phyloP scores from a whole-genome alignment of 345 rosid species.

The Pelargonium nanum region DNA sequence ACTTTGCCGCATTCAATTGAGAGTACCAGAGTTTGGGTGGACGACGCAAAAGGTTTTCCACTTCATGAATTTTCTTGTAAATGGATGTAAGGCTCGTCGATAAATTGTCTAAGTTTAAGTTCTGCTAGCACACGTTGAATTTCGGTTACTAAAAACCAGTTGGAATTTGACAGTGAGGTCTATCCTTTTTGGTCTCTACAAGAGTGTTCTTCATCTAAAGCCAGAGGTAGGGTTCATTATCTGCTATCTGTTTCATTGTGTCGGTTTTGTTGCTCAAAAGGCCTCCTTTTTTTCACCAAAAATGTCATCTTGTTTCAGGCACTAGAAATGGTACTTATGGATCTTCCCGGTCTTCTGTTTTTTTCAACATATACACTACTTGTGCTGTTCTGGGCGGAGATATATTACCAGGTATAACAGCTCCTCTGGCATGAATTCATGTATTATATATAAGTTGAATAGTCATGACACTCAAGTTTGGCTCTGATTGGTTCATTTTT shows the following conservation, averaged over 20 bases:
- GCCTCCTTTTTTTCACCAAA: not conserved
- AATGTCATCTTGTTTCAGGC: constrained; percentile 21
- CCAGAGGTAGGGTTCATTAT: constrained; percentile 32
- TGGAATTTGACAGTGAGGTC: constrained; percentile 37
- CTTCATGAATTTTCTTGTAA: constrained; percentile 79
- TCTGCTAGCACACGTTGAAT: constrained; percentile 2
- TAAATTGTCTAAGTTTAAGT: constrained; percentile 1
- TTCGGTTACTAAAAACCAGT: constrained; percentile 4
- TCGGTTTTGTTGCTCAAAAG: not conserved
- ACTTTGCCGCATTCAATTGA: constrained; percentile 60
- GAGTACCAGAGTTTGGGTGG: constrained; percentile 96
- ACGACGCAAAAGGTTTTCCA: constrained; percentile 94
- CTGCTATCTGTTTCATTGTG: not conserved
- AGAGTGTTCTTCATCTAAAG: constrained; percentile 30
- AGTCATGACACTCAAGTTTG: not conserved
- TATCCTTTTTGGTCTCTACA: constrained; percentile 35
- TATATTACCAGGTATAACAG: constrained; percentile 55
- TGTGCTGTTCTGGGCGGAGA: constrained; percentile 82
- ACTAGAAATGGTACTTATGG: constrained; percentile 42
- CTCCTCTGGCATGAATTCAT: not conserved
- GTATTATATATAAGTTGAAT: not conserved
- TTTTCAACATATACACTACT: constrained; percentile 71
- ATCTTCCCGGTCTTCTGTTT: constrained; percentile 65
- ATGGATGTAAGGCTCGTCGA: constrained; percentile 45
- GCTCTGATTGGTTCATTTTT: not conserved